Base-by-base conservation (phyloP, 768 basidiomycete species). In the Naganishia randhawae region DNA sequence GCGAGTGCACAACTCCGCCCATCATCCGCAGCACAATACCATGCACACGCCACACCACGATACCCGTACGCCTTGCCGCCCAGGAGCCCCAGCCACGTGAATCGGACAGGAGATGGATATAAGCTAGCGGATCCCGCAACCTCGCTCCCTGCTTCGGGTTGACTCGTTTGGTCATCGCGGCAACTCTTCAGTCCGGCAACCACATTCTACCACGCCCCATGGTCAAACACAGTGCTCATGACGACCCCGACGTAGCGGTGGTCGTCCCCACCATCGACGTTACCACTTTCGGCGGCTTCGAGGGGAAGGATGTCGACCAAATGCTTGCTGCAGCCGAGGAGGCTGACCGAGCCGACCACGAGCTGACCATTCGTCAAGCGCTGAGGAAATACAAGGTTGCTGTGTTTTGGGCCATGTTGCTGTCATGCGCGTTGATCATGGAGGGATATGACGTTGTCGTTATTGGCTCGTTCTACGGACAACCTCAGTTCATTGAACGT, bases 381-480 rank as follows among this genome's bases (percentile, higher is more conserved):
- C n/a, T 66, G 27, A 25, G 42, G 5, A 25, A 54, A 27, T 42
- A 54, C 65, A 66, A 53, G 35, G 25, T 29, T 7, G 65, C 65
- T 16, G 52, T 55, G 19, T 53, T 66, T 29, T 66, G 50, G 51
- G 48, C 51, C 5, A 66, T 66, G 65, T 25, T 66, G 25, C 17
- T 66, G 31, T 54, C 51, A 5, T 32, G 22, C 55, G 66, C 72
- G 27, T 64, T 71, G 53, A 50, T 70, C 57, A 71, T 69, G 67
- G 65, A 73, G 66, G 72, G 72, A 31, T 71, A 69, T 39, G 72
- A 73, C 29, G 52, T 65, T 5, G 70, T 67, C 29, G 25, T 50
- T 25, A 66, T 67, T 55, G 55, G 55, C 1, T 57, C 54, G 9
- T 66, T 66, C 51, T 66, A 66, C 51, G 65, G 51, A 33, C 67